phyloP scores from a whole-genome alignment of 768 basidiomycete genomes.

The Sarcodon sp. region DNA sequence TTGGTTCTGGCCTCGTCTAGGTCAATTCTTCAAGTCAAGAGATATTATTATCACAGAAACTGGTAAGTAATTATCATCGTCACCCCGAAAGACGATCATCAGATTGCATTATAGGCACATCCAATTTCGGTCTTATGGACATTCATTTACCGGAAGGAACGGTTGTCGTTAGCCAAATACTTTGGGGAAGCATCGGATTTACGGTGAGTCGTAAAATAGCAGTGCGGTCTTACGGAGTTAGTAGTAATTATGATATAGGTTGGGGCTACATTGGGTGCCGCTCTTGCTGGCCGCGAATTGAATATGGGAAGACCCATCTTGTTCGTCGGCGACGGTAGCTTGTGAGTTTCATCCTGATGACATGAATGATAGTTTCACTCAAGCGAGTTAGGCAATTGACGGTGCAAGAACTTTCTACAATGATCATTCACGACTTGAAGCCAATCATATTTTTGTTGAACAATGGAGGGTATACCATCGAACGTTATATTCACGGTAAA shows the following conservation, averaged over 20 bases:
- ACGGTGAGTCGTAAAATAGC: slow-evolving; percentile 19
- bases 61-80: slow-evolving; percentile 23
- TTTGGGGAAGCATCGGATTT: slow-evolving; percentile 94
- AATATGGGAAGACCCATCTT: slow-evolving; percentile 58
- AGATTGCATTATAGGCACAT: slow-evolving; percentile 36
- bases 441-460: slow-evolving; percentile 82
- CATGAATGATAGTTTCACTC: slow-evolving; percentile 3
- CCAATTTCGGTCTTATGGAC: slow-evolving; percentile 77
- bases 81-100: background rate
- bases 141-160: slow-evolving; percentile 64
- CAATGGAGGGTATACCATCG: slow-evolving; percentile 81
- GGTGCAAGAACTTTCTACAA: slow-evolving; percentile 76
- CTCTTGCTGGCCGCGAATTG: slow-evolving; percentile 62
- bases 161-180: slow-evolving; percentile 58
- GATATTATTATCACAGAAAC: slow-evolving; percentile 87
- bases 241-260: slow-evolving; percentile 10
- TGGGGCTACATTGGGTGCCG: slow-evolving; percentile 68
- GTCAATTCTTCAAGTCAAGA: slow-evolving; percentile 52
- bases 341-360: slow-evolving; percentile 29
- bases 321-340: slow-evolving; percentile 77
- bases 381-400: slow-evolving; percentile 46
- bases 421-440: slow-evolving; percentile 58
- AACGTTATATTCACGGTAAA: slow-evolving; percentile 63
- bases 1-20: slow-evolving; percentile 77
- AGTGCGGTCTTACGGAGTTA: no score